A percentile compares a stretch with the other conserved stretches of the same genome.
Conservation (phyloP, 2,329 filamentous ascomycete genomes). For the Colletotrichum destructivum region DNA sequence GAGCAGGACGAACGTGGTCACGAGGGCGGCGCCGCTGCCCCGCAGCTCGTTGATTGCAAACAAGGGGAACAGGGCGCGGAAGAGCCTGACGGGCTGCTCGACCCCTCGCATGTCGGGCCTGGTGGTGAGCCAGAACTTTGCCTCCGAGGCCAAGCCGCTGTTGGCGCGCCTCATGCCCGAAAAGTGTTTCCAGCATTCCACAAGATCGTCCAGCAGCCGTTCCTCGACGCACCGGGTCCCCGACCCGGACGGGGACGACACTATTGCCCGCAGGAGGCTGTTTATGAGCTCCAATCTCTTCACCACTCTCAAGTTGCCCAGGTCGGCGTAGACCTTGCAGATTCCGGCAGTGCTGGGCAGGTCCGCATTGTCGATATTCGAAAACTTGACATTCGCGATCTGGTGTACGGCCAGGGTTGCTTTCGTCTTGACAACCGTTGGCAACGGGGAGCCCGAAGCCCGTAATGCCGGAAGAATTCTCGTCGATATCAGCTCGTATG, state of each 20-base stretch:
- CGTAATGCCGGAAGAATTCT: constrained; percentile 14
- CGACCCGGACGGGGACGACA: not conserved
- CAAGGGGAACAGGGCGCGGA: constrained; percentile 15
- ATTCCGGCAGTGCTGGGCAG: constrained; percentile 32
- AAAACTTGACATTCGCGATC: constrained; percentile 29
- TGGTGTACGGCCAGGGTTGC: constrained; percentile 6
- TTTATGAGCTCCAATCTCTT: constrained; percentile 30
- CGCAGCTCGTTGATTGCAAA: not conserved
- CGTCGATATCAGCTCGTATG: constrained; percentile 15
- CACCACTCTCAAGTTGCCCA: constrained; percentile 1
- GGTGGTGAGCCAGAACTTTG: constrained; percentile 51
- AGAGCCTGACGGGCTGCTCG: constrained; percentile 24
- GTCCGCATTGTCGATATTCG: not conserved
- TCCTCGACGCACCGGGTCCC: constrained; percentile 17
- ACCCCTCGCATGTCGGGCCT: constrained; percentile 46
- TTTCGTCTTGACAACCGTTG: constrained; percentile 7
- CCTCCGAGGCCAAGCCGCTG: constrained; percentile 18
- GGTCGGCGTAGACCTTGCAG: constrained; percentile 34
- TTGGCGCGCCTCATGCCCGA: constrained; percentile 52
- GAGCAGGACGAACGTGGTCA: constrained; percentile 40
- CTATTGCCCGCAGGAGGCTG: constrained; percentile 25
- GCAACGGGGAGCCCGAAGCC: not conserved
- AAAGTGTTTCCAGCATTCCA: constrained; percentile 56
- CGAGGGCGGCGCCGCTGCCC: constrained; percentile 31
- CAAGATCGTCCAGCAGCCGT: constrained; percentile 47